These are phyloP conservation scores for Ambrosia hybrid DNA, from an alignment of 140 eudicot species.

Conservation along the genomic window DNA sequence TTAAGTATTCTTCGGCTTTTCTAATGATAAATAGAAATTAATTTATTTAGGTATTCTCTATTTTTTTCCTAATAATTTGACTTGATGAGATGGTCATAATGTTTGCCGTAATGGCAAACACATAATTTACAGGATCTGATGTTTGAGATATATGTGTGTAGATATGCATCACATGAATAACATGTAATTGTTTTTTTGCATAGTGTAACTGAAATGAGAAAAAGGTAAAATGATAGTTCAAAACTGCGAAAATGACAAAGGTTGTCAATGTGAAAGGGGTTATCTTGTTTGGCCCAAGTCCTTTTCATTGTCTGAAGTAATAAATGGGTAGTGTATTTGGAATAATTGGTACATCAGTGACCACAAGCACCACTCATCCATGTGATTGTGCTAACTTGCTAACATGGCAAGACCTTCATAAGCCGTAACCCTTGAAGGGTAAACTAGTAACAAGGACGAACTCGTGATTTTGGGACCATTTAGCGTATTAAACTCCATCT, in stretches of 20 bases:
- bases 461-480: background rate
- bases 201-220: slow-evolving; percentile 9
- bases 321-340: slow-evolving; percentile 35
- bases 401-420: slow-evolving; percentile 8
- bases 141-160: too few relatives aligned
- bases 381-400: slow-evolving; percentile 27
- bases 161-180: too few relatives aligned
- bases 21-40: too few relatives aligned
- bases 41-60: too few relatives aligned
- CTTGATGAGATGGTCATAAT: too few relatives aligned
- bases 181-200: slow-evolving; percentile 9
- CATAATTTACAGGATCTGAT: too few relatives aligned
- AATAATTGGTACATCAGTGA: slow-evolving; percentile 31
- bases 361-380: slow-evolving; percentile 38
- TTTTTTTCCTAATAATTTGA: too few relatives aligned
- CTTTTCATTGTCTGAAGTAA: slow-evolving; percentile 46
- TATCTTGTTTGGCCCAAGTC: slow-evolving; percentile 40
- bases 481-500: background rate
- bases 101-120: too few relatives aligned
- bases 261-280: slow-evolving; percentile 32
- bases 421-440: background rate
- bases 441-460: background rate
- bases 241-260: slow-evolving; percentile 32
- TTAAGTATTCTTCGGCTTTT: too few relatives aligned
- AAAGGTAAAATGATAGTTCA: slow-evolving; percentile 13